Base-by-base conservation (phyloP, 306 rosid genomes). In the Betula pendula region DNA sequence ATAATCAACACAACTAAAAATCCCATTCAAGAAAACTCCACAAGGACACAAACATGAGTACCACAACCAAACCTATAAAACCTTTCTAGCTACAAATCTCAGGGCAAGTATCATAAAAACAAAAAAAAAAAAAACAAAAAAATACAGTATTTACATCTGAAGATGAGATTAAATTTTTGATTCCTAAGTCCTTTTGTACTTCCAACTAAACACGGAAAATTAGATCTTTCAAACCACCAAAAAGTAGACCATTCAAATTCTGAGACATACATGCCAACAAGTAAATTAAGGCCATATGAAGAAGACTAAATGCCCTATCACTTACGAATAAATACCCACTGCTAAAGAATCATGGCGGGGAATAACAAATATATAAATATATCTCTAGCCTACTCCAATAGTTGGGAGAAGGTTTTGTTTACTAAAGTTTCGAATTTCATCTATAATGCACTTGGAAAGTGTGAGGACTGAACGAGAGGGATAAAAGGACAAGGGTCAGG, bases 321-420 rank as follows among this genome's bases (percentile, higher is more conserved):
- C 38, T 62, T 31, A 31, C 68, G 3, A 8, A 62, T 6, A 31
- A 14, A 62, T 9, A 16, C 19, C 42, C 68, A 14, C 20, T 6
- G 35, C 17, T 60, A 27, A 14, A 13, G 42, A 17, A 60, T 27
- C 15, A 60, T 60, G 20, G 68, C 15, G 14, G 68, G 42, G 20
- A 60, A 29, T 27, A 15, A 15, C 68, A 60, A 12, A 27, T 5
- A 7, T 29, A 60, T 15, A 11, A 56, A 38, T 56, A 22, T 56
- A 56, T 56, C 31, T 56, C 73, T 47, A 5, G 52, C 24, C 71
- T 43, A 55, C 78, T 45, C 44, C 72, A 35, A 70, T 14, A 69
- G 59, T 62, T 44, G 47, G 68, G 79, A 71, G 45, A 71, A 71
- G 74, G n/a, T 40, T 52, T 81, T 15, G 72, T 50, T 56, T 68